phyloP scores from a whole-genome alignment of 768 basidiomycete species.

The Termitomyces sp. region DNA sequence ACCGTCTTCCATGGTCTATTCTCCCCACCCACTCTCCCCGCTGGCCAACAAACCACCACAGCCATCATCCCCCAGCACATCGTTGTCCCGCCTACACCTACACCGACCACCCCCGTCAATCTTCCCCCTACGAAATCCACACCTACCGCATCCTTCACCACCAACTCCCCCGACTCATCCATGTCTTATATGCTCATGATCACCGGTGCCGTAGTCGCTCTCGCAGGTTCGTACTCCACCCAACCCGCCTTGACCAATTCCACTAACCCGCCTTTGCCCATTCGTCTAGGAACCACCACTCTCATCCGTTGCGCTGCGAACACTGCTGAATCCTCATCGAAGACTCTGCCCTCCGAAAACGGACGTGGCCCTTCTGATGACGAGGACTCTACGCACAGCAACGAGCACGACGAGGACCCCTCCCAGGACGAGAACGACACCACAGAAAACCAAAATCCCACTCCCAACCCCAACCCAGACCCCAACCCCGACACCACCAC shows the following conservation, averaged over 20 bases:
- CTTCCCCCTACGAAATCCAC: not conserved
- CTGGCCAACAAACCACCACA: not conserved
- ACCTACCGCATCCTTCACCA: not conserved
- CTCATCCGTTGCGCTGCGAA: not conserved
- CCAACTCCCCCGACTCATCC: not conserved
- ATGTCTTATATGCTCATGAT: not conserved
- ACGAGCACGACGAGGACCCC: not conserved
- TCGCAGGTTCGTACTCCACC: not conserved
- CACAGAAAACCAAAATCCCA: too few relatives aligned
- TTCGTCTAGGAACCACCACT: not conserved
- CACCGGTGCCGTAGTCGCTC: not conserved
- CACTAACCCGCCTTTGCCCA: not conserved
- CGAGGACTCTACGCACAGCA: not conserved
- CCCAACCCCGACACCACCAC: not conserved
- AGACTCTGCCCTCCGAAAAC: not conserved
- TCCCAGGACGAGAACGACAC: not conserved
- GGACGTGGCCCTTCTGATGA: not conserved
- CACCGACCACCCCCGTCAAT: not conserved
- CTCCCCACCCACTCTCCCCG: not conserved
- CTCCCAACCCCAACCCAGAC: too few relatives aligned
- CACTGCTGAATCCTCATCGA: not conserved
- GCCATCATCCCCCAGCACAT: not conserved
- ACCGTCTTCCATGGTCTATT: not conserved
- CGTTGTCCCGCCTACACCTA: not conserved
- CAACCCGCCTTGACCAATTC: not conserved